These are phyloP conservation scores for Podosphaera aphanis DNA, from an alignment of 2,329 filamentous ascomycete genomes.

Conservation along the genomic window DNA sequence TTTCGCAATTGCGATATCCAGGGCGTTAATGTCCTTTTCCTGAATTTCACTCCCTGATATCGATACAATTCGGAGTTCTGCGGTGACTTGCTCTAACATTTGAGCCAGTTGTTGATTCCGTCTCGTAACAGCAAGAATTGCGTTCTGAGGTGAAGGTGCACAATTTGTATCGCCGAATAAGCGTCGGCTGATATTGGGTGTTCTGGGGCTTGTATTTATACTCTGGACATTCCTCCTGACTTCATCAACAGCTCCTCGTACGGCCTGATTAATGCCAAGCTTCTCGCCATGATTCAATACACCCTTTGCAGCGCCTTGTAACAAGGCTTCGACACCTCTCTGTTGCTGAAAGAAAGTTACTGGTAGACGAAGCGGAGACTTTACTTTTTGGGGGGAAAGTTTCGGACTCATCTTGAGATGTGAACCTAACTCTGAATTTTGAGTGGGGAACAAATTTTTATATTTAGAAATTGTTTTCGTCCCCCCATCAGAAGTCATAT, in stretches of 20 bases:
- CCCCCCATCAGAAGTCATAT: conserved; percentile 38
- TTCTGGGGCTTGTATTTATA: conserved; percentile 29
- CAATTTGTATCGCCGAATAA: conserved; percentile 14
- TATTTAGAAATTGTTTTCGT: conserved; percentile 47
- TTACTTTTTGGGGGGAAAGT: conserved; percentile 8
- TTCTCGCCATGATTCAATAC: conserved; percentile 52
- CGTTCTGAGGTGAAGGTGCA: conserved; percentile 14
- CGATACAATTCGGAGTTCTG: conserved; percentile 36
- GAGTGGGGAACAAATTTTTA: conserved; percentile 29
- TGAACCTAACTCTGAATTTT: conserved; percentile 8
- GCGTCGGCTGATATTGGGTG: conserved; percentile 11
- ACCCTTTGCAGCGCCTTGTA: conserved; percentile 55
- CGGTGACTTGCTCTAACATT: conserved; percentile 44
- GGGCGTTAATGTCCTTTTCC: conserved; percentile 22
- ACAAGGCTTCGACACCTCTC: conserved; percentile 40
- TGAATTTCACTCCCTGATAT: conserved; percentile 23
- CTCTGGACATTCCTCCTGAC: conserved; percentile 53
- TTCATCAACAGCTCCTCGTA: conserved; percentile 61
- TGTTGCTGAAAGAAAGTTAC: conserved; percentile 23
- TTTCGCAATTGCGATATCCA: conserved; percentile 37
- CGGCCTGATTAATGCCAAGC: conserved; percentile 56
- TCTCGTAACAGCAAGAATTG: conserved; percentile 30
- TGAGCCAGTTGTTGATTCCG: conserved; percentile 43
- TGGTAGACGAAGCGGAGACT: conserved; percentile 14
- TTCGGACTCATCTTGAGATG: conserved; percentile 11